Conservation (phyloP, 1,139 yeast species). For the Pichia sp. region DNA sequence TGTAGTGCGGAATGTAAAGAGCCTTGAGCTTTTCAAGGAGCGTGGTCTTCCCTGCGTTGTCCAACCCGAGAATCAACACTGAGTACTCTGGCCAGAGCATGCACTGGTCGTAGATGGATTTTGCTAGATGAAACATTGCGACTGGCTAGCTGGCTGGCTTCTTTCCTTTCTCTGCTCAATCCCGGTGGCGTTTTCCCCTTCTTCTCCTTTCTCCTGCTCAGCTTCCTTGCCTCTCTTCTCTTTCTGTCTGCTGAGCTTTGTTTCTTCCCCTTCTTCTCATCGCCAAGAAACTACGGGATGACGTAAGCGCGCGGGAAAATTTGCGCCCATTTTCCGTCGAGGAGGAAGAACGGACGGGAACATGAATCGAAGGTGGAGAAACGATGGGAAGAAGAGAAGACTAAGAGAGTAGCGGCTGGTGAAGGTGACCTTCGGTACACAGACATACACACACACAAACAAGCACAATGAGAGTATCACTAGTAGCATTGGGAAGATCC, state of each 20-base stretch:
- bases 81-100: conserved; percentile 64
- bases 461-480: conserved; percentile 51
- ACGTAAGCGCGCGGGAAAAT: not conserved
- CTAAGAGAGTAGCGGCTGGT: not conserved
- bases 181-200: not conserved
- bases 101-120: conserved; percentile 53
- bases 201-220: not conserved
- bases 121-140: conserved; percentile 61
- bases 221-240: not conserved
- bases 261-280: not conserved
- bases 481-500: conserved; percentile 57
- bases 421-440: no score
- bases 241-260: not conserved
- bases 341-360: not conserved
- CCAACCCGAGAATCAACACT: conserved; percentile 80
- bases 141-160: not conserved
- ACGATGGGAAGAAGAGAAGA: not conserved
- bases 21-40: conserved; percentile 61
- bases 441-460: not conserved
- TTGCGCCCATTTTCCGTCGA: not conserved
- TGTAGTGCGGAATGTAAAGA: conserved; percentile 41
- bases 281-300: not conserved
- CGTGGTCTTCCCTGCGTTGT: conserved; percentile 94
- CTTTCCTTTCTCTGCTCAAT: not conserved
- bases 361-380: not conserved